Conservation (phyloP, 2,329 filamentous ascomycete species). For the Alternaria novae-zelandiae region DNA sequence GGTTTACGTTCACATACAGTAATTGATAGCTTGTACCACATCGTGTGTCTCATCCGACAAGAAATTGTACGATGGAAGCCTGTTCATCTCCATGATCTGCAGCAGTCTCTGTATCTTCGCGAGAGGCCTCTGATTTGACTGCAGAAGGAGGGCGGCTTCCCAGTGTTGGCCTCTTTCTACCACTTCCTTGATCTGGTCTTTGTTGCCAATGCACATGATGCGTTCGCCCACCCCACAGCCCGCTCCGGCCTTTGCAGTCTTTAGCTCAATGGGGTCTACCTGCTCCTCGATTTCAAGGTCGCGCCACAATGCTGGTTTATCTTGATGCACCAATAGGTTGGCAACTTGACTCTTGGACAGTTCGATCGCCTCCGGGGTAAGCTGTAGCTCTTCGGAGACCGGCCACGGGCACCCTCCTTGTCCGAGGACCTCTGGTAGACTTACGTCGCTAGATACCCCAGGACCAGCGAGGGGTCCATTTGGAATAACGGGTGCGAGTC, state of each 20-base stretch:
- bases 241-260: not conserved
- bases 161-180: not conserved
- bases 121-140: not conserved
- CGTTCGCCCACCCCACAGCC: not conserved
- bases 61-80: not conserved
- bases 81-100: not conserved
- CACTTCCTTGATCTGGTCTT: not conserved
- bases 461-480: not conserved
- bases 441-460: not conserved
- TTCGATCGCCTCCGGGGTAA: not conserved
- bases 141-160: not conserved
- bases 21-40: not conserved
- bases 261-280: not conserved
- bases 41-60: not conserved
- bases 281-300: not conserved
- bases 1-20: too few species aligned
- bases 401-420: not conserved
- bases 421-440: not conserved
- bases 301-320: not conserved
- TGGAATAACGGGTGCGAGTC: not conserved
- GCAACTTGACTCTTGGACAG: not conserved
- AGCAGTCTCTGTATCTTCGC: not conserved
- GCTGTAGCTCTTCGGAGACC: not conserved
- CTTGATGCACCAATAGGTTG: not conserved
- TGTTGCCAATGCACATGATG: not conserved